Evolutionary conservation across 495 filamentous ascomycete genomes (phyloP).

Genomic region (Elasticomyces elasticus): DNA sequence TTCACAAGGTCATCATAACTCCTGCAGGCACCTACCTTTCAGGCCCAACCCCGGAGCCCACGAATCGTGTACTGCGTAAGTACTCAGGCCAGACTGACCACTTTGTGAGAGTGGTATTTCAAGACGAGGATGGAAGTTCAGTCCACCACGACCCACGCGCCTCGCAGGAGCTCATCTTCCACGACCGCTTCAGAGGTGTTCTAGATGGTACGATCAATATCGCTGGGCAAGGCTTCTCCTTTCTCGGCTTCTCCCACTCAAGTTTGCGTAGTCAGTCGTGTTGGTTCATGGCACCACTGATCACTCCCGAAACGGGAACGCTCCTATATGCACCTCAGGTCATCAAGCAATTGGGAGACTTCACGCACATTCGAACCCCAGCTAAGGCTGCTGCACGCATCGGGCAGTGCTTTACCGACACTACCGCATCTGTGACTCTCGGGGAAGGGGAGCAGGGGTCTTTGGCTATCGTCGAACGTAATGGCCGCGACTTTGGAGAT

Average conservation of each 20-base stretch:
- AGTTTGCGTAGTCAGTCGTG: constrained; percentile 57
- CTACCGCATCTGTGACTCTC: constrained; percentile 33
- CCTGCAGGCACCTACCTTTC: constrained; percentile 57
- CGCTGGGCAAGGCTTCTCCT: constrained; percentile 52
- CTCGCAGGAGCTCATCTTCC: constrained; percentile 44
- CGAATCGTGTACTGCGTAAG: constrained; percentile 64
- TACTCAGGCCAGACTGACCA: constrained; percentile 52
- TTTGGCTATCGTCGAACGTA: constrained; percentile 22
- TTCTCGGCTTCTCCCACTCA: constrained; percentile 75
- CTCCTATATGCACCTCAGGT: constrained; percentile 41
- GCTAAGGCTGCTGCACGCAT: constrained; percentile 73
- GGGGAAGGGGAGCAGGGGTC: constrained; percentile 30
- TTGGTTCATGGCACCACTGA: constrained; percentile 68
- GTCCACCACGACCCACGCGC: constrained; percentile 47
- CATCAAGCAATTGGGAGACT: constrained; percentile 55
- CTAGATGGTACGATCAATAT: constrained; percentile 49
- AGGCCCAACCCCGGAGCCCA: constrained; percentile 59
- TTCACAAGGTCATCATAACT: constrained; percentile 56
- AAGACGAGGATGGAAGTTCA: constrained; percentile 60
- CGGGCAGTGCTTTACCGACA: constrained; percentile 76
- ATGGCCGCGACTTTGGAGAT: constrained; percentile 59
- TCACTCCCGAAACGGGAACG: neutral
- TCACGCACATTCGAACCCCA: constrained; percentile 51
- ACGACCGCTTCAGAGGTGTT: constrained; percentile 47
- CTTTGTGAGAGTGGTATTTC: constrained; percentile 62